A percentile compares a stretch with the other conserved stretches of the same genome.
These are phyloP conservation scores for Zymoseptoria passerinii DNA, from an alignment of 2,329 filamentous ascomycete species.

Conservation along the genomic window DNA sequence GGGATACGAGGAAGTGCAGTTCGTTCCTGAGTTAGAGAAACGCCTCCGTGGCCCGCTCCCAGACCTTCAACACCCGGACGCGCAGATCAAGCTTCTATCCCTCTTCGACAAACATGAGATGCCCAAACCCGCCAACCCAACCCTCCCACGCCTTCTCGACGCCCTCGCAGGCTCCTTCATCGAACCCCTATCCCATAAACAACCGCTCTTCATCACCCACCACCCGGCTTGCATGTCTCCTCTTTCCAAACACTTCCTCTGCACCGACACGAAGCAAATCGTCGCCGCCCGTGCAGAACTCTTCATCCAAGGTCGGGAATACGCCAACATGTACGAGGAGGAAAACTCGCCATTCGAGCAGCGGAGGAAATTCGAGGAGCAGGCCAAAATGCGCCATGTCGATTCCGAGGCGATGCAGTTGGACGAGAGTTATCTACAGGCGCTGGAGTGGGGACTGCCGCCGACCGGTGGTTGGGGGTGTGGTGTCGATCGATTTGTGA, in stretches of 20 bases:
- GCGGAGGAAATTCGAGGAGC: constrained; percentile 67
- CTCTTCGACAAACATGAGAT: constrained; percentile 47
- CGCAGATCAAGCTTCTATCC: constrained; percentile 46
- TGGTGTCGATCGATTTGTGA: constrained; percentile 81
- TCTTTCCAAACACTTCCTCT: constrained; percentile 75
- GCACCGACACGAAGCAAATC: constrained; percentile 54
- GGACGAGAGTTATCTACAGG: constrained; percentile 77
- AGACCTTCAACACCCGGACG: constrained; percentile 45
- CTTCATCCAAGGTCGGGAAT: constrained; percentile 56
- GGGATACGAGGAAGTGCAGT: constrained; percentile 50
- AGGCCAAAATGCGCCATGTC: constrained; percentile 34
- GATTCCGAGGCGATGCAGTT: constrained; percentile 43
- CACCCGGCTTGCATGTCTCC: constrained; percentile 89
- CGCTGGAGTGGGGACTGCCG: constrained; percentile 82
- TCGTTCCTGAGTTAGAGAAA: constrained; percentile 69
- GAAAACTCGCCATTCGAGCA: constrained; percentile 90
- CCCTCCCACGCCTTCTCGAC: constrained; percentile 67
- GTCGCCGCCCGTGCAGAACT: constrained; percentile 32
- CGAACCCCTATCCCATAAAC: constrained; percentile 60
- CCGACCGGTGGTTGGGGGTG: constrained; percentile 96
- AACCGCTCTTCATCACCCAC: constrained; percentile 72
- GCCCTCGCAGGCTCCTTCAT: constrained; percentile 67
- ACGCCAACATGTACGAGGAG: constrained; percentile 97
- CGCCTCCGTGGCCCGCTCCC: constrained; percentile 54
- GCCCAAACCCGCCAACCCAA: constrained; percentile 44